A percentile compares a stretch with the other conserved stretches of the same genome.
Conservation (phyloP, 148 eudicot species). For the Camellia granthamiana region DNA sequence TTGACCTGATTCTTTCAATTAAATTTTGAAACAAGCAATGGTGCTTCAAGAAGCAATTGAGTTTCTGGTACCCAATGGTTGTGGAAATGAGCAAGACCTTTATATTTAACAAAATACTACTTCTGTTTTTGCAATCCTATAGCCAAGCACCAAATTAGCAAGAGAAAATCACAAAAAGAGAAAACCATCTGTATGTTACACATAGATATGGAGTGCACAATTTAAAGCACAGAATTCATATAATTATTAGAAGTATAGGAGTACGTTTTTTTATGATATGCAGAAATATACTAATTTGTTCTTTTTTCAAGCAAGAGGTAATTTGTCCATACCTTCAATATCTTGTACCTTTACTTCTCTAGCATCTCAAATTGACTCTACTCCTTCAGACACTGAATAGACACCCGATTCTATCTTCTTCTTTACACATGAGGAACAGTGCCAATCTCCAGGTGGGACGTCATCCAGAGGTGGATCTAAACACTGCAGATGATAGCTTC, state of each 20-base stretch:
- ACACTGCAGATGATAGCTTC: slow-evolving; percentile 58
- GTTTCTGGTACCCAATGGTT: slow-evolving; percentile 66
- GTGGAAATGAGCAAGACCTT: slow-evolving; percentile 82
- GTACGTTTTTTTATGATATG: not conserved
- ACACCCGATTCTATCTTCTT: slow-evolving; percentile 55
- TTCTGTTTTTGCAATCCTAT: slow-evolving; percentile 50
- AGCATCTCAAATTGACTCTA: slow-evolving; percentile 68
- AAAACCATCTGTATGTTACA: slow-evolving; percentile 8
- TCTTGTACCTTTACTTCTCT: slow-evolving; percentile 52
- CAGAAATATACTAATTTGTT: not conserved
- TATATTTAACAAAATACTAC: slow-evolving; percentile 72
- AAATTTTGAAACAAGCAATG: slow-evolving; percentile 39
- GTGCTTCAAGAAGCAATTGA: slow-evolving; percentile 54
- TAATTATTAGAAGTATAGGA: not conserved
- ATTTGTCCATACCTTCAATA: slow-evolving; percentile 16
- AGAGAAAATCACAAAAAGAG: slow-evolving; percentile 6
- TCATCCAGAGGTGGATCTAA: slow-evolving; percentile 40
- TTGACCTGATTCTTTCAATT: slow-evolving; percentile 37
- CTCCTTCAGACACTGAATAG: slow-evolving; percentile 54
- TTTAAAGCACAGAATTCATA: not conserved
- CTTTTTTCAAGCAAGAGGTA: not conserved
- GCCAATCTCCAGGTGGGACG: slow-evolving; percentile 40
- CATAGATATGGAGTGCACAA: not conserved
- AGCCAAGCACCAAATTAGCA: slow-evolving; percentile 18
- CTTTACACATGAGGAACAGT: slow-evolving; percentile 36